phyloP scores from a whole-genome alignment of 192 early-diverging fungal genomes.

The Diversispora eburnea region DNA sequence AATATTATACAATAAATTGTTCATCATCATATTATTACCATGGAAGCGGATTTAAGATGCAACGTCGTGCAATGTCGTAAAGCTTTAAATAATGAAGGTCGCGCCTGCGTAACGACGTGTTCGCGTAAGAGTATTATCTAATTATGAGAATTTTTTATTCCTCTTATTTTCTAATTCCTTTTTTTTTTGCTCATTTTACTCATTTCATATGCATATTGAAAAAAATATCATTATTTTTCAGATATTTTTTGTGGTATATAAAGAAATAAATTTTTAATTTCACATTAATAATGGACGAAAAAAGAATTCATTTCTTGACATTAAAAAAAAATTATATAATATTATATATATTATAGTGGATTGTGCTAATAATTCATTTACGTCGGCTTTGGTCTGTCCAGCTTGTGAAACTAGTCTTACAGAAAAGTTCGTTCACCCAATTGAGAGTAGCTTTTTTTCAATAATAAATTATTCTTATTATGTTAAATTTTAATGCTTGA shows the following conservation, averaged over 20 bases:
- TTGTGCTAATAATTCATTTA: constrained; percentile 54
- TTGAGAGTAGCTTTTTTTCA: too few relatives aligned
- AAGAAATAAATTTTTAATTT: too few relatives aligned
- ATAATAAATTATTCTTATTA: too few relatives aligned
- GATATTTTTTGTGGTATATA: constrained; percentile 60
- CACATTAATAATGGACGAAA: too few relatives aligned
- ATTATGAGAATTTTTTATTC: neutral
- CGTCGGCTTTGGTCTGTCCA: constrained; percentile 53
- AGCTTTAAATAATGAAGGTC: constrained; percentile 10
- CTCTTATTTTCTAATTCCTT: neutral
- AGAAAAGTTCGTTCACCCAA: constrained; percentile 39
- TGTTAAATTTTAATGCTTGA: too few relatives aligned
- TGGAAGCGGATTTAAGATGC: constrained; percentile 24
- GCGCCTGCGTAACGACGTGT: constrained; percentile 62
- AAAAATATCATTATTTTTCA: constrained; percentile 28
- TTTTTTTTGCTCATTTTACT: neutral
- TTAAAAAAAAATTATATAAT: too few relatives aligned
- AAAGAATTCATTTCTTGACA: too few relatives aligned
- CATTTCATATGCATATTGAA: neutral
- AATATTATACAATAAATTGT: too few relatives aligned
- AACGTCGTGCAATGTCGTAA: constrained; percentile 28
- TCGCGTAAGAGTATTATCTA: constrained; percentile 47
- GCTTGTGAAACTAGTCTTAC: constrained; percentile 56
- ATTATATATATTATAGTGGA: constrained; percentile 19
- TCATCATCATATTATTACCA: neutral